Conservation (phyloP, 352 stramenopile genomes). For the Phytophthora podocarpi region DNA sequence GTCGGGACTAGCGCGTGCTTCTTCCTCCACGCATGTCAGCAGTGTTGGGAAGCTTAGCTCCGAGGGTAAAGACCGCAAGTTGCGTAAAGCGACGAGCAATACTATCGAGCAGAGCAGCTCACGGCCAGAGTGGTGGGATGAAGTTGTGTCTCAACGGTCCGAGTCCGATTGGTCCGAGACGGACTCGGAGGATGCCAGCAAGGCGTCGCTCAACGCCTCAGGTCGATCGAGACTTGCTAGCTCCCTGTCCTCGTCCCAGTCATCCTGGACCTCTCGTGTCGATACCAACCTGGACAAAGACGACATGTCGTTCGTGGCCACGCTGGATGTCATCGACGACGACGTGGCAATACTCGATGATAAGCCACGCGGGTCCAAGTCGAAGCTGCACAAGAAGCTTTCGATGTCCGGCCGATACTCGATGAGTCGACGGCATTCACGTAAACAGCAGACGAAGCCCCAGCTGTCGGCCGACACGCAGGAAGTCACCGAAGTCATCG, state of each 20-base stretch:
- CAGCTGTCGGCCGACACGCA: conserved; percentile 5
- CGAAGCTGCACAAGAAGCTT: conserved; percentile 29
- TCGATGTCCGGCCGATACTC: conserved; percentile 28
- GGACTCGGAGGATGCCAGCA: conserved; percentile 43
- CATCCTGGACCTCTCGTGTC: conserved; percentile 24
- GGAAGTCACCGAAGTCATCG: conserved; percentile 52
- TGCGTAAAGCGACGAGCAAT: conserved; percentile 19
- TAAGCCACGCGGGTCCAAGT: conserved; percentile 23
- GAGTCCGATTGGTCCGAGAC: conserved; percentile 52
- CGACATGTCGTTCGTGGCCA: conserved; percentile 44
- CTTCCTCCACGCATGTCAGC: conserved; percentile 10
- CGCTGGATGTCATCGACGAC: conserved; percentile 51
- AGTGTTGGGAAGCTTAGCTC: conserved; percentile 4
- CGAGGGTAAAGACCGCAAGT: conserved; percentile 3
- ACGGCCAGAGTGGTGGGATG: conserved; percentile 32
- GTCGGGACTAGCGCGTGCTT: not conserved
- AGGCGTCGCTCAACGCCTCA: conserved; percentile 37
- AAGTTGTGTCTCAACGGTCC: conserved; percentile 26
- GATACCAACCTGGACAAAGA: conserved; percentile 45
- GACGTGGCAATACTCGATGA: conserved; percentile 44
- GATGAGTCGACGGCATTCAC: conserved; percentile 21
- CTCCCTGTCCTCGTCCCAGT: conserved; percentile 41
- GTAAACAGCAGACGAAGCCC: conserved; percentile 13
- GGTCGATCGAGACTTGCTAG: conserved; percentile 32
- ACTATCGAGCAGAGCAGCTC: conserved; percentile 6